phyloP scores from a whole-genome alignment of 2,329 filamentous ascomycete species.

The Coniochaeta sp. region DNA sequence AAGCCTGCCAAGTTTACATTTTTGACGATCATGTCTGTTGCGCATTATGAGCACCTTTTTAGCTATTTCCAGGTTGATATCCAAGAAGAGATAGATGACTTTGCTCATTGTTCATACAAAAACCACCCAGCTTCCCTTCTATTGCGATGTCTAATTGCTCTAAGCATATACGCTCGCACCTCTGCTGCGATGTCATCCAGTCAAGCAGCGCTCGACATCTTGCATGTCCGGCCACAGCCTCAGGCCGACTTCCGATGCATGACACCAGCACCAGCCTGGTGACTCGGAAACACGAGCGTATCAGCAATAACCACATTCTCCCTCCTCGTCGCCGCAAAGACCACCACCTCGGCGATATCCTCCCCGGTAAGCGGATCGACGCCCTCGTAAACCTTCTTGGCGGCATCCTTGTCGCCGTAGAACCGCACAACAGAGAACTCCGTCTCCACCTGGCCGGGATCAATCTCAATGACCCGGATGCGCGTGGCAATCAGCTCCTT shows the following conservation, averaged over 20 bases:
- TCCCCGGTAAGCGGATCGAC: constrained; percentile 80
- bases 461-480: constrained; percentile 79
- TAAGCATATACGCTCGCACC: neutral
- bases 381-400: constrained; percentile 82
- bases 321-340: constrained; percentile 74
- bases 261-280: constrained; percentile 47
- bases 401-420: constrained; percentile 81
- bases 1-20: neutral
- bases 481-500: constrained; percentile 75
- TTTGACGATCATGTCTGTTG: neutral
- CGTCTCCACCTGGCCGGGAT: constrained; percentile 90
- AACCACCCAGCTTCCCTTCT: too few relatives aligned
- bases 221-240: neutral
- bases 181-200: neutral
- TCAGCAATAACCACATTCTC: constrained; percentile 92
- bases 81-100: too few relatives aligned
- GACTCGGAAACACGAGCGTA: constrained; percentile 78
- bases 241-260: constrained; percentile 18
- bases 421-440: constrained; percentile 88
- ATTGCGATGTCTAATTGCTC: too few relatives aligned
- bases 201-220: neutral
- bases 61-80: too few relatives aligned
- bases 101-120: neutral
- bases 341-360: constrained; percentile 84
- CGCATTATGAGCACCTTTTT: neutral